Conservation (phyloP, 805 yeast species). For the Ogataea salicorniae region DNA sequence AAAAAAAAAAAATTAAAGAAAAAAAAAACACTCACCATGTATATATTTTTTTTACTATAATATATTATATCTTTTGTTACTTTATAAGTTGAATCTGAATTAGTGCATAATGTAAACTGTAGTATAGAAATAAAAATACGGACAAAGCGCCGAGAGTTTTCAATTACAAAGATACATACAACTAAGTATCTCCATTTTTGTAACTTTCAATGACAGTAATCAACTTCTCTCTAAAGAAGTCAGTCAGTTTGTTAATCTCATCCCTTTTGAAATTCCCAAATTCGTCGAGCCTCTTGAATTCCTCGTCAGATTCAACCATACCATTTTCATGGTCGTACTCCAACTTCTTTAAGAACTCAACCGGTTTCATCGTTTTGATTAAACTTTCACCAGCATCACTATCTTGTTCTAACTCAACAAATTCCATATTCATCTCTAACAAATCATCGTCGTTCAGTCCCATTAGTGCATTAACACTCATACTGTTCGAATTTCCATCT, state of each 20-base stretch:
- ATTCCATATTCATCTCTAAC: constrained; percentile 38
- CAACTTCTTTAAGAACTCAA: constrained; percentile 14
- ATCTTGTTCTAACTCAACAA: constrained; percentile 13
- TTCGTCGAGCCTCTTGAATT: constrained; percentile 18
- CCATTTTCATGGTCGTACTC: constrained; percentile 6
- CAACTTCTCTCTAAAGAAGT: constrained; percentile 12
- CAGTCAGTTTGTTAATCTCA: constrained; percentile 17
- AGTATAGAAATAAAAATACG: no score
- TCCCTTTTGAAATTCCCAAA: constrained; percentile 16
- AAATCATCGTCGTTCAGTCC: constrained; percentile 39
- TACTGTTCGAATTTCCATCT: neutral
- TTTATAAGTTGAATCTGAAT: neutral
- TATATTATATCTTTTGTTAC: neutral
- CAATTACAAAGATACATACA: neutral
- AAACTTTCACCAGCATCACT: constrained; percentile 5
- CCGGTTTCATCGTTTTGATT: constrained; percentile 5
- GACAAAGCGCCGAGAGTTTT: neutral
- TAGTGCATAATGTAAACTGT: no score
- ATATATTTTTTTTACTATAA: neutral
- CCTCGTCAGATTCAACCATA: constrained; percentile 10
- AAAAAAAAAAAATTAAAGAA: neutral
- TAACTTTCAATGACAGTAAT: constrained; percentile 6
- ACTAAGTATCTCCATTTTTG: neutral
- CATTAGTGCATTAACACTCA: constrained; percentile 16
- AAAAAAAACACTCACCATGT: neutral